Evolutionary conservation across 192 early-diverging fungal genomes (phyloP).

Genomic region (Jimgerdemannia lactiflua): DNA sequence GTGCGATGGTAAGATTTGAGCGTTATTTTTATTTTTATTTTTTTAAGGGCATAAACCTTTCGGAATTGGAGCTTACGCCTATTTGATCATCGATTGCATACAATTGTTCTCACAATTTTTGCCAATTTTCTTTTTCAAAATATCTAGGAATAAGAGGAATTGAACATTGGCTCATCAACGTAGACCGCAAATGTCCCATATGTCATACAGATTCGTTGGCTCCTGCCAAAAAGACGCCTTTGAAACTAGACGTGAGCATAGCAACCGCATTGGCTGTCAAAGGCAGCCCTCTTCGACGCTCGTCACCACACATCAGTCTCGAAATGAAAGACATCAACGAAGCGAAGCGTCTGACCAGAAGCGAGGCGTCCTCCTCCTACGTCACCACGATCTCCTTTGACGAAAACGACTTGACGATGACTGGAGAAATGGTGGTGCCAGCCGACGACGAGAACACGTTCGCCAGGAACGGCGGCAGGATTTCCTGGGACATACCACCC

Average conservation of each 20-base stretch:
- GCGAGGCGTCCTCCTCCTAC: neutral
- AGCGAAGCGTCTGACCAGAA: neutral
- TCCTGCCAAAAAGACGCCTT: neutral
- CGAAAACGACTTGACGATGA: neutral
- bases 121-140: neutral
- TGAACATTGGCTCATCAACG: neutral
- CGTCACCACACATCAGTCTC: neutral
- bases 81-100: no score
- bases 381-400: neutral
- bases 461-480: neutral
- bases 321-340: neutral
- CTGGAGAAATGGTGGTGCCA: neutral
- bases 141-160: neutral
- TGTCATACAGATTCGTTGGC: neutral
- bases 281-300: neutral
- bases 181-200: neutral
- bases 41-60: neutral
- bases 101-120: no score
- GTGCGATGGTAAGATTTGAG: neutral
- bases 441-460: neutral
- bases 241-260: neutral
- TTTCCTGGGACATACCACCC: neutral
- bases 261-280: neutral
- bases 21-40: neutral
- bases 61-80: no score